These are phyloP conservation scores for Zarea fungicola DNA, from an alignment of 2,329 filamentous ascomycete species.

Conservation along the genomic window DNA sequence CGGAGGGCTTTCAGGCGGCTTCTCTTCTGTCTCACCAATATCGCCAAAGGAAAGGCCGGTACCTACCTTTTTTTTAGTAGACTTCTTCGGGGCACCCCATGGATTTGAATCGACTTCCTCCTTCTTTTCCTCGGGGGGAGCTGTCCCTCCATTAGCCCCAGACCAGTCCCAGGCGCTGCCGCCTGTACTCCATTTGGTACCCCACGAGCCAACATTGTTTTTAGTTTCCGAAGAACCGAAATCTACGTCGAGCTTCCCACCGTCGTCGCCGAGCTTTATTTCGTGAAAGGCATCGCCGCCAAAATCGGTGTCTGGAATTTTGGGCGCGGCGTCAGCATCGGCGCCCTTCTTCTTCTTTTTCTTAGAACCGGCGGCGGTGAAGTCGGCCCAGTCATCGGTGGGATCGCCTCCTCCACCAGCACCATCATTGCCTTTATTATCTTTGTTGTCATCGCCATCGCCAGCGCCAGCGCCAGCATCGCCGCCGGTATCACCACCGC, in stretches of 20 bases:
- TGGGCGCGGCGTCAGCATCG: constrained; percentile 22
- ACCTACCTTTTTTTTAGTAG: constrained; percentile 49
- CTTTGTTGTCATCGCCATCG: constrained; percentile 17
- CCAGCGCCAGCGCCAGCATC: constrained; percentile 19
- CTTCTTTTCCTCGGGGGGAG: constrained; percentile 32
- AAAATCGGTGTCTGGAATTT: constrained; percentile 31
- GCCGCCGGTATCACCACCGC: constrained; percentile 19
- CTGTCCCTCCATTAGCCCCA: constrained; percentile 30
- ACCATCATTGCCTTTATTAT: constrained; percentile 18
- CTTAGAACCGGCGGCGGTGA: constrained; percentile 29
- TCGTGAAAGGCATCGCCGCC: constrained; percentile 57
- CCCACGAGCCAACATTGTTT: constrained; percentile 51
- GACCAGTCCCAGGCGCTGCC: constrained; percentile 42
- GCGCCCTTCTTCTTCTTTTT: constrained; percentile 33
- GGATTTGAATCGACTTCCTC: constrained; percentile 41
- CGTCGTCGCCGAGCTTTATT: constrained; percentile 58
- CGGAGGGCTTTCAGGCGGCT: constrained; percentile 22
- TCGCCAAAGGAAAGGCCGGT: constrained; percentile 42
- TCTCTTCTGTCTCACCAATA: constrained; percentile 36
- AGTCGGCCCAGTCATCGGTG: constrained; percentile 29
- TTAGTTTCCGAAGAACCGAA: constrained; percentile 45
- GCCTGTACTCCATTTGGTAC: constrained; percentile 53
- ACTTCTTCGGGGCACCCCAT: constrained; percentile 43
- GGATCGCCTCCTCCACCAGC: constrained; percentile 29
- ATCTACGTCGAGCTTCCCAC: constrained; percentile 52